phyloP scores from a whole-genome alignment of 257 asterid species.

The Capsicum chinense region DNA sequence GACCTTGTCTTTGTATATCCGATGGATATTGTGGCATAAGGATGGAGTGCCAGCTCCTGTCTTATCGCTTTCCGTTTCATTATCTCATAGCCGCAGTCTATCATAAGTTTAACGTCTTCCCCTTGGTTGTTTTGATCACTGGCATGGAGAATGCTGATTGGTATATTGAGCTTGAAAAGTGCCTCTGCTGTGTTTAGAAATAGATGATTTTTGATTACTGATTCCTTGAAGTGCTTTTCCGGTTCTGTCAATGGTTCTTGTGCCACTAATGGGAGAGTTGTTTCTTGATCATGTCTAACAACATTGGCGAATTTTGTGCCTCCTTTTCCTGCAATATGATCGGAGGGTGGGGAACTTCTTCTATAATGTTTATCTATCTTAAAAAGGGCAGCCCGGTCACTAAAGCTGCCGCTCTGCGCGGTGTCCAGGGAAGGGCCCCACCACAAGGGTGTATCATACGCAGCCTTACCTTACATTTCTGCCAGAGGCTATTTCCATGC shows the following conservation, averaged over 20 bases:
- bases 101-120: conserved; percentile 50
- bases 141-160: conserved; percentile 58
- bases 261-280: conserved; percentile 3
- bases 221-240: conserved; percentile 73
- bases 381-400: too few relatives aligned
- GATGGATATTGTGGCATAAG: conserved; percentile 38
- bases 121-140: conserved; percentile 48
- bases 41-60: conserved; percentile 50
- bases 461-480: too few relatives aligned
- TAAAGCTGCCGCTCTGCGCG: too few relatives aligned
- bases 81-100: conserved; percentile 76
- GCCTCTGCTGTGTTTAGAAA: conserved; percentile 85
- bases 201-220: conserved; percentile 58
- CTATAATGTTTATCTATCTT: not conserved
- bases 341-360: not conserved
- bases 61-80: conserved; percentile 75
- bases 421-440: too few relatives aligned
- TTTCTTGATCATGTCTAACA: conserved; percentile 29
- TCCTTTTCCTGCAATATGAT: conserved; percentile 40
- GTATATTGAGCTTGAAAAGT: conserved; percentile 84
- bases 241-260: conserved; percentile 65
- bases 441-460: too few relatives aligned
- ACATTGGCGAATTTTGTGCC: conserved; percentile 26
- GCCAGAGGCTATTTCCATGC: too few relatives aligned
- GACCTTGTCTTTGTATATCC: conserved; percentile 44